Percentiles rank a stretch among this genome's conserved stretches.
These are phyloP conservation scores for Balakata baccata DNA, from an alignment of 345 rosid genomes.

Conservation along the genomic window DNA sequence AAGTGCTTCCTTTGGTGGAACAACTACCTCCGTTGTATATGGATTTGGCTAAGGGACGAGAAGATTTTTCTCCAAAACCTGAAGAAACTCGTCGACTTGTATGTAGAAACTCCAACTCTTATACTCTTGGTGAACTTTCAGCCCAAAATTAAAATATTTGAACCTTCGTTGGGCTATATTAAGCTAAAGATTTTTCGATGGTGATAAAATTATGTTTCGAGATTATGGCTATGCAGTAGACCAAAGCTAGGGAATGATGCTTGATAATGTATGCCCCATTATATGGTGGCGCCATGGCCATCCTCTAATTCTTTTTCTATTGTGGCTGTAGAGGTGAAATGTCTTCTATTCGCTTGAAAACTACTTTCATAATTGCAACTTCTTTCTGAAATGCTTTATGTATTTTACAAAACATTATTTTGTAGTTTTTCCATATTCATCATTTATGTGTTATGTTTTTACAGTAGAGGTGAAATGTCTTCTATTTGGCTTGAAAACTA, in stretches of 20 bases:
- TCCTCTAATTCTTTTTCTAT: not conserved
- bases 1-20: slow-evolving; percentile 87
- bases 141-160: not conserved
- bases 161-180: slow-evolving; percentile 3
- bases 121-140: not conserved
- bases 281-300: no score
- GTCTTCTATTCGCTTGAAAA: slow-evolving; percentile 6
- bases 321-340: not conserved
- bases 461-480: no score
- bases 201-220: not conserved
- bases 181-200: not conserved
- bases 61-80: slow-evolving; percentile 90
- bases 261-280: not conserved
- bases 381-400: not conserved
- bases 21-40: slow-evolving; percentile 94
- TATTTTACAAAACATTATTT: not conserved
- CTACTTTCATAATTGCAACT: slow-evolving; percentile 3
- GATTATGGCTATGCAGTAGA: not conserved
- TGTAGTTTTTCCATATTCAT: not conserved
- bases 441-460: slow-evolving; percentile 16
- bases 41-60: slow-evolving; percentile 92
- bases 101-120: slow-evolving; percentile 34
- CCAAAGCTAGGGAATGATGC: not conserved
- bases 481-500: no score
- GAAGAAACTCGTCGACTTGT: slow-evolving; percentile 96